Evolutionary conservation across 805 yeast genomes (phyloP), one percentile per base, ranked within the genome.

Genomic region (Soucietia sequanensis): DNA sequence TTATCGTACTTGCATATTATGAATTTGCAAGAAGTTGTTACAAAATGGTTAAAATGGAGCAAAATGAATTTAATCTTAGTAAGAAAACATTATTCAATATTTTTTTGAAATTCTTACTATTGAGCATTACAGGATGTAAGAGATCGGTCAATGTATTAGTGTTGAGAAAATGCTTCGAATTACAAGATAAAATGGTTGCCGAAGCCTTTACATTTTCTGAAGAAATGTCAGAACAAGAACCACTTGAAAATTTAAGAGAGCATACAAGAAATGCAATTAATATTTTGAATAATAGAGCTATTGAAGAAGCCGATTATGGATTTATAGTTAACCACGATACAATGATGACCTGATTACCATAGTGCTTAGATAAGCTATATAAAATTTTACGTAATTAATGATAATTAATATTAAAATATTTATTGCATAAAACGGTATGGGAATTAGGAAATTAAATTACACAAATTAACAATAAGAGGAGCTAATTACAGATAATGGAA

Each of bases 121-220:
- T 54, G 4, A 52, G 78, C n/a, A 63, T 76, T 12, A 52, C 58
- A 5, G 75, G 78, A 0, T 75, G 67, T 50, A 68, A 63, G 34
- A 54, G 49, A 31, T 48, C 64, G 30, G 56, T 56, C 23, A 65
- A 68, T 43, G 55, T 68, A 13, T 50, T 55, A 26, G 62, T 65
- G 62, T 54, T 75, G 27, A 50, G 54, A 24, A 44, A 55, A 23
- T 64, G 75, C 21, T 65, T 76, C 34, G 52, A 53, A 22, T 44
- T 71, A 13, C 75, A 75, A 43, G 32, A 54, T 14, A 39, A 54
- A 16, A 39, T 75, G 30, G 31, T 23, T n/a, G 9, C 13, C 7
- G 31, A 29, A 14, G 10, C 23, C 17, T 11, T 12, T 5, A 11
- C 14, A n/a, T 29, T 29, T 29, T 76, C 75, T 2, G 37, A 44